Conservation (phyloP, 148 eudicot species). For the Pharnaceum exiguum region DNA sequence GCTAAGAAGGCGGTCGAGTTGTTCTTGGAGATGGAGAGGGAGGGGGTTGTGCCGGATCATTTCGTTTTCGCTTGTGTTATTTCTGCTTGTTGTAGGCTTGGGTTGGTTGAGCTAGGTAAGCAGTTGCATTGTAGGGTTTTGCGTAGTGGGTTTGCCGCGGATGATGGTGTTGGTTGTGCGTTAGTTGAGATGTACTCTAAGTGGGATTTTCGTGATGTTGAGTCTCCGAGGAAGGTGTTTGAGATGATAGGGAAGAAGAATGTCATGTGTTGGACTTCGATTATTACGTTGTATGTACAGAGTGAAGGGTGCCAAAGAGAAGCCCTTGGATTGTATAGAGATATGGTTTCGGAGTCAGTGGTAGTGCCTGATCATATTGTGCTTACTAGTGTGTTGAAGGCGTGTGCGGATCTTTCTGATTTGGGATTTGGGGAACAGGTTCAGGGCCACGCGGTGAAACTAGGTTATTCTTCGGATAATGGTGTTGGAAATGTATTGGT, state of each 20-base stretch:
- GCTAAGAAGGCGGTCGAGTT: slow-evolving; percentile 31
- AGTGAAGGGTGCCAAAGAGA: slow-evolving; percentile 36
- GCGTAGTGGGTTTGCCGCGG: slow-evolving; percentile 29
- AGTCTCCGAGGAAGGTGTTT: slow-evolving; percentile 44
- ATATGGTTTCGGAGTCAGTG: slow-evolving; percentile 44
- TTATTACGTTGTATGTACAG: slow-evolving; percentile 50
- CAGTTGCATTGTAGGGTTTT: slow-evolving; percentile 49
- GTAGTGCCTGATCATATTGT: slow-evolving; percentile 58
- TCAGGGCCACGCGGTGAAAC: slow-evolving; percentile 45
- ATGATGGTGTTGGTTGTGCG: slow-evolving; percentile 62
- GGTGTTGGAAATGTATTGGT: slow-evolving; percentile 52
- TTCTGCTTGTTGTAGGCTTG: slow-evolving; percentile 49
- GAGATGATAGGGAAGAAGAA: slow-evolving; percentile 41
- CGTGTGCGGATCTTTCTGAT: slow-evolving; percentile 44
- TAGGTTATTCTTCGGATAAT: slow-evolving; percentile 35
- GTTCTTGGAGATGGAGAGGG: slow-evolving; percentile 45
- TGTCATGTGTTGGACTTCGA: slow-evolving; percentile 65
- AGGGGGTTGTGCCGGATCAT: slow-evolving; percentile 39
- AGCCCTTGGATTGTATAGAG: slow-evolving; percentile 42
- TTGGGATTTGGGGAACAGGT: slow-evolving; percentile 45
- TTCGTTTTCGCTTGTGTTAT: slow-evolving; percentile 48
- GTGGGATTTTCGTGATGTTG: slow-evolving; percentile 32
- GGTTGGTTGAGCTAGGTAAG: slow-evolving; percentile 31
- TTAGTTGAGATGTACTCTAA: slow-evolving; percentile 66
- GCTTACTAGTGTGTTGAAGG: slow-evolving; percentile 54